These are phyloP conservation scores for Aphanocladium album DNA, from an alignment of 2,329 filamentous ascomycete genomes.

Conservation along the genomic window DNA sequence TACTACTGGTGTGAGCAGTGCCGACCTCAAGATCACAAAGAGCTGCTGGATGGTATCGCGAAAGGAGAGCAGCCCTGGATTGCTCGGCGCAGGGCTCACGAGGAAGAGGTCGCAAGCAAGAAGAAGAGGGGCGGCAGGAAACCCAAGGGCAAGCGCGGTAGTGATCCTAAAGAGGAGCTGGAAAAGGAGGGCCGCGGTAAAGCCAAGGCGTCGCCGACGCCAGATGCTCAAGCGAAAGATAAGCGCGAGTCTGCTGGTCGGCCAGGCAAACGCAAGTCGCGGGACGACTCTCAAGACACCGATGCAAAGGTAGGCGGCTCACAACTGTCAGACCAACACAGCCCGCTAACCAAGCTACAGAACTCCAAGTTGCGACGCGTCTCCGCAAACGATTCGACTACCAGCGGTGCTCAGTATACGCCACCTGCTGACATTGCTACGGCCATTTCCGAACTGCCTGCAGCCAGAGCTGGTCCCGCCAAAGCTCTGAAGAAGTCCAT, in stretches of 20 bases:
- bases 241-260: slow-evolving; percentile 27
- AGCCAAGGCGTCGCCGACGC: slow-evolving; percentile 26
- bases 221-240: slow-evolving; percentile 39
- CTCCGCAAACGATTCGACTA: slow-evolving; percentile 41
- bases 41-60: slow-evolving; percentile 70
- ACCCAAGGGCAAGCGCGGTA: slow-evolving; percentile 58
- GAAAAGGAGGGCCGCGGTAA: slow-evolving; percentile 35
- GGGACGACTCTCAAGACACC: slow-evolving; percentile 51
- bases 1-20: slow-evolving; percentile 93
- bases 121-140: slow-evolving; percentile 58
- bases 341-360: slow-evolving; percentile 23
- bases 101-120: slow-evolving; percentile 56
- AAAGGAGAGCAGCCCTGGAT: slow-evolving; percentile 87
- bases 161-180: slow-evolving; percentile 59
- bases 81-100: slow-evolving; percentile 56
- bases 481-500: slow-evolving; percentile 68
- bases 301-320: slow-evolving; percentile 42
- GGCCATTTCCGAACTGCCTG: slow-evolving; percentile 52
- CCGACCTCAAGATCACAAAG: slow-evolving; percentile 74
- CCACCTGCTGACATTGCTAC: slow-evolving; percentile 48
- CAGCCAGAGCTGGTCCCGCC: slow-evolving; percentile 62
- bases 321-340: too few relatives aligned
- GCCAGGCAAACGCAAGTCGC: slow-evolving; percentile 51
- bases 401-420: slow-evolving; percentile 37
- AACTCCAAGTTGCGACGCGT: slow-evolving; percentile 48